phyloP scores from a whole-genome alignment of 352 stramenopile genomes.

The Phytophthora cryptogea region DNA sequence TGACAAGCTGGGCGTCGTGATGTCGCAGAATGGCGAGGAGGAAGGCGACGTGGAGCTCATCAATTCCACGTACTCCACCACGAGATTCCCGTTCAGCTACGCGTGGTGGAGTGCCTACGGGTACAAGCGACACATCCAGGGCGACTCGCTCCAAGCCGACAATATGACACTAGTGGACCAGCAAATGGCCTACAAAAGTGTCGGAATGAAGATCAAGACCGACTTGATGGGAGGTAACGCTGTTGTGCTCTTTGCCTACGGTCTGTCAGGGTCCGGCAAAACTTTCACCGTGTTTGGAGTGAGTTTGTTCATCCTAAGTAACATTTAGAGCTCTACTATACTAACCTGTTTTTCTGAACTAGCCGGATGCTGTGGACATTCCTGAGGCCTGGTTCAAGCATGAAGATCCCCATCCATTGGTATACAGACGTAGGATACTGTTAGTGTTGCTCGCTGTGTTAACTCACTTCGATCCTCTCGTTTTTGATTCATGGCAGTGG shows the following conservation, averaged over 20 bases:
- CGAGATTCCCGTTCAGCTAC: slow-evolving; percentile 92
- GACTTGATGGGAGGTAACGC: slow-evolving; percentile 91
- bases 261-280: slow-evolving; percentile 91
- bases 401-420: slow-evolving; percentile 81
- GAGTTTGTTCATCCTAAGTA: slow-evolving; percentile 9
- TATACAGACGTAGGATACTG: slow-evolving; percentile 16
- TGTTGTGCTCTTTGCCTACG: slow-evolving; percentile 95
- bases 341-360: slow-evolving; percentile 6
- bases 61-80: slow-evolving; percentile 94
- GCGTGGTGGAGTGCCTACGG: slow-evolving; percentile 95
- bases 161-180: slow-evolving; percentile 93
- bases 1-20: slow-evolving; percentile 91
- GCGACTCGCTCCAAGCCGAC: slow-evolving; percentile 56
- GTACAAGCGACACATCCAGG: slow-evolving; percentile 88
- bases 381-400: slow-evolving; percentile 95
- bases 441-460: not conserved
- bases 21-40: slow-evolving; percentile 91
- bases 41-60: slow-evolving; percentile 93
- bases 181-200: slow-evolving; percentile 87
- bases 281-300: slow-evolving; percentile 94
- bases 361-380: slow-evolving; percentile 91
- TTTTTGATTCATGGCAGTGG: slow-evolving; percentile 50
- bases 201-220: slow-evolving; percentile 92
- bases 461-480: slow-evolving; percentile 7
- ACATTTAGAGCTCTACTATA: not conserved